Percentiles rank a stretch among this genome's conserved stretches.
Conservation (phyloP, 768 basidiomycete species). For the Russula olivacea region DNA sequence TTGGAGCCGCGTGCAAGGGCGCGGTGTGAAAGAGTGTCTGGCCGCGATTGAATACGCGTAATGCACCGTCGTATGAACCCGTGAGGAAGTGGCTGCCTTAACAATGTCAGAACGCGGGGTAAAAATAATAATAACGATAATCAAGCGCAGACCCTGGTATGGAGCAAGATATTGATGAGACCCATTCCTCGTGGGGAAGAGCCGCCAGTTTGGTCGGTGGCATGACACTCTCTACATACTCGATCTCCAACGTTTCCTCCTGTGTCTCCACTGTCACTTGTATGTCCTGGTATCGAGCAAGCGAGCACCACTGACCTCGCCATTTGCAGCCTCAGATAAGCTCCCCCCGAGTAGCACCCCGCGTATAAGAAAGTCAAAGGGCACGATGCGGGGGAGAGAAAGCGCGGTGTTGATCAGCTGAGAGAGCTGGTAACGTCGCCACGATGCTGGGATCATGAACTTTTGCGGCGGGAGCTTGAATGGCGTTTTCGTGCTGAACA, state of each 20-base stretch:
- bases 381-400: constrained; percentile 62
- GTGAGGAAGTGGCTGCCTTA: constrained; percentile 59
- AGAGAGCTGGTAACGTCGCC: constrained; percentile 94
- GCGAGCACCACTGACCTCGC: constrained; percentile 47
- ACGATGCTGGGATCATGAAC: constrained; percentile 85
- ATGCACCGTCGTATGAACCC: constrained; percentile 71
- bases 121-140: not conserved
- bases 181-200: constrained; percentile 90
- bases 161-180: constrained; percentile 68
- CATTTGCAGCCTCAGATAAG: constrained; percentile 72
- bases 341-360: constrained; percentile 73
- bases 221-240: constrained; percentile 25
- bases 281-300: not conserved
- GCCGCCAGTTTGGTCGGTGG: constrained; percentile 44
- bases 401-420: constrained; percentile 96
- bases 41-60: constrained; percentile 70
- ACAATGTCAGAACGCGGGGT: constrained; percentile 7
- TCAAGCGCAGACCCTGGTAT: constrained; percentile 44
- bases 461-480: constrained; percentile 81
- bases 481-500: constrained; percentile 66
- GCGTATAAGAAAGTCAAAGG: constrained; percentile 87
- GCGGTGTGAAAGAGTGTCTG: constrained; percentile 48
- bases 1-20: constrained; percentile 54
- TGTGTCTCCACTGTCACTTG: constrained; percentile 34
- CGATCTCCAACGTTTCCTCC: constrained; percentile 62